Conservation (phyloP, 2,329 filamentous ascomycete species). For the Onygenales sp. region DNA sequence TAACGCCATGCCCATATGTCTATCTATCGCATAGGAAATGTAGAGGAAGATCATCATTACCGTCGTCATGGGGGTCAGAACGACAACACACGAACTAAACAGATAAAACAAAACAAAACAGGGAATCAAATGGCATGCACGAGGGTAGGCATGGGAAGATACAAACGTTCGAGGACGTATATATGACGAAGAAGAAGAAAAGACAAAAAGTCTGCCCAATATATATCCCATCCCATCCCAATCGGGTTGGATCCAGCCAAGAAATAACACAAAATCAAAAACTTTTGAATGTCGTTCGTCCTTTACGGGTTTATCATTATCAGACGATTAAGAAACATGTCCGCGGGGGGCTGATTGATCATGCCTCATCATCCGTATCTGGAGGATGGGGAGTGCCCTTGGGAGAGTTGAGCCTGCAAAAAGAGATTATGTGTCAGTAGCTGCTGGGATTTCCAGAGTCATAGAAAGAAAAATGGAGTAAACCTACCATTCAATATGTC, state of each 20-base stretch:
- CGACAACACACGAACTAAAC: background rate
- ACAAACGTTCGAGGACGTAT: background rate
- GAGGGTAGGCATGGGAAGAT: too few species aligned
- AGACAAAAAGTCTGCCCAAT: too few species aligned
- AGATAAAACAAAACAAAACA: background rate
- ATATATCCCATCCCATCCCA: too few species aligned
- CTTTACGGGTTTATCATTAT: too few species aligned
- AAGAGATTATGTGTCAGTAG: background rate
- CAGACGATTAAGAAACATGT: too few species aligned
- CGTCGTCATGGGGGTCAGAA: background rate
- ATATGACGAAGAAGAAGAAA: background rate
- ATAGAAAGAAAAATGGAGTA: background rate
- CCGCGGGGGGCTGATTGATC: background rate
- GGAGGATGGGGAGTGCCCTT: conserved; percentile 71
- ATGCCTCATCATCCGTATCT: conserved; percentile 67
- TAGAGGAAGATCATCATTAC: background rate
- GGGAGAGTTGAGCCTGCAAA: conserved; percentile 69
- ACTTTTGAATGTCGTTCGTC: conserved; percentile 3
- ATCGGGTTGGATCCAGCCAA: too few species aligned
- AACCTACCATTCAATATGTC: conserved; percentile 59
- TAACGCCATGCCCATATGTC: background rate
- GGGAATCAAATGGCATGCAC: background rate
- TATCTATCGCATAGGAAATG: background rate
- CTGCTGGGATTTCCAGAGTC: conserved; percentile 5
- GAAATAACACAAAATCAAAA: background rate